Evolutionary conservation across 2,329 filamentous ascomycete species (phyloP).

Genomic region (Diaporthe batatas): DNA sequence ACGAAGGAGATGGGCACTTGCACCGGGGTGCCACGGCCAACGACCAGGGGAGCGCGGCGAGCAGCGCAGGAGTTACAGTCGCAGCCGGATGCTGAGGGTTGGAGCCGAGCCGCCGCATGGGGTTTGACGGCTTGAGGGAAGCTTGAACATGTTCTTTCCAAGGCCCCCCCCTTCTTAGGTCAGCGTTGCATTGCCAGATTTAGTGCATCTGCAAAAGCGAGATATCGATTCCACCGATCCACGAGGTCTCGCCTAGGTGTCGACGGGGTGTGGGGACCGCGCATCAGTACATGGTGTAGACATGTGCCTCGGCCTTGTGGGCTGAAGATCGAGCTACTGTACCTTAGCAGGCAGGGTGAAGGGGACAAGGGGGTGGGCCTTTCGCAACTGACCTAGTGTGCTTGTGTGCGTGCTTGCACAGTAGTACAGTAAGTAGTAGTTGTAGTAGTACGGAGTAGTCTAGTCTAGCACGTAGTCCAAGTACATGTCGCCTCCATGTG

Average conservation of each 20-base stretch:
- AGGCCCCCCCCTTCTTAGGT: background rate
- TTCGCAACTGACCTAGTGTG: too few relatives aligned
- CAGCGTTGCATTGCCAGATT: constrained; percentile 28
- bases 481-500: constrained; percentile 19
- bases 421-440: background rate
- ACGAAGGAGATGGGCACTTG: constrained; percentile 6
- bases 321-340: constrained; percentile 30
- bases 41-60: background rate
- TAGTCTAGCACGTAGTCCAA: background rate
- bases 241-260: constrained; percentile 1
- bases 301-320: constrained; percentile 6
- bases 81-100: constrained; percentile 14
- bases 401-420: background rate
- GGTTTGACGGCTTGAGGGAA: constrained; percentile 24
- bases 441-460: background rate
- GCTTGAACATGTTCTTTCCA: constrained; percentile 5
- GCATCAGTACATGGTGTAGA: background rate
- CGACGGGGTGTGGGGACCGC: background rate
- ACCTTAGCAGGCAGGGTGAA: background rate
- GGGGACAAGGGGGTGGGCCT: too few relatives aligned
- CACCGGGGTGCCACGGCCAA: background rate
- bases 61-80: background rate
- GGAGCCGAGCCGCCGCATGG: constrained; percentile 34
- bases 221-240: constrained; percentile 31
- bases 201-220: constrained; percentile 32